A percentile compares a stretch with the other conserved stretches of the same genome.
phyloP scores from a whole-genome alignment of 768 basidiomycete genomes.

The Lactarius indigo region DNA sequence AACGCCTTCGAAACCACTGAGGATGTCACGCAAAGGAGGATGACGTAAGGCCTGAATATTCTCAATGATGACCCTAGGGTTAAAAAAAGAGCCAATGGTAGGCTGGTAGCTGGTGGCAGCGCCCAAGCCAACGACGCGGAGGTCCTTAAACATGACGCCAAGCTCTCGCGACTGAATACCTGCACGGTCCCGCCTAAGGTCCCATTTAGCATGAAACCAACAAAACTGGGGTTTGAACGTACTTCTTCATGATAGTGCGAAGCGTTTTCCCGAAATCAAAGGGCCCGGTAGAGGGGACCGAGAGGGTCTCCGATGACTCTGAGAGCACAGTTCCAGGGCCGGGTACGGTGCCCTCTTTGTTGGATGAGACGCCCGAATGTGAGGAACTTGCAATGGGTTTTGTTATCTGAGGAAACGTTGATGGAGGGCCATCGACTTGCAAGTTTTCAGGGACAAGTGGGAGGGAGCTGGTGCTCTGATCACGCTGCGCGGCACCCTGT shows the following conservation, averaged over 20 bases:
- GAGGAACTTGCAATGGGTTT: background rate
- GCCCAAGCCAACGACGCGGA: conserved; percentile 59
- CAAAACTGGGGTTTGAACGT: background rate
- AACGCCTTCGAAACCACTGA: conserved; percentile 52
- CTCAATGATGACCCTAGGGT: conserved; percentile 45
- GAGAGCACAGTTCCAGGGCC: background rate
- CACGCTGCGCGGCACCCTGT: background rate
- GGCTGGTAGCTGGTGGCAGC: conserved; percentile 50
- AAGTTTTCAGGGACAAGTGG: background rate
- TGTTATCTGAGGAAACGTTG: background rate
- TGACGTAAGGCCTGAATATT: conserved; percentile 48
- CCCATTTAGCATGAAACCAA: background rate
- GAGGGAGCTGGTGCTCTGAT: conserved; percentile 7
- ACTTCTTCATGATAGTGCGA: conserved; percentile 28
- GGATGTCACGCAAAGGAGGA: conserved; percentile 56
- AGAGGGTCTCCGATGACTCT: conserved; percentile 27
- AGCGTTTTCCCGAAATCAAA: conserved; percentile 34
- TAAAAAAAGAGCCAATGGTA: conserved; percentile 61
- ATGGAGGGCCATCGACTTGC: background rate
- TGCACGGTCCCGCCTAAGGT: conserved; percentile 43
- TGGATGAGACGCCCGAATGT: conserved; percentile 41
- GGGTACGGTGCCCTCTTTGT: conserved; percentile 40
- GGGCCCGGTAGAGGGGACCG: conserved; percentile 25
- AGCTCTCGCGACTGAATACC: conserved; percentile 52
- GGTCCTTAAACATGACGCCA: conserved; percentile 57